phyloP scores from a whole-genome alignment of 2,329 filamentous ascomycete genomes.

The Stylonectria norvegica region DNA sequence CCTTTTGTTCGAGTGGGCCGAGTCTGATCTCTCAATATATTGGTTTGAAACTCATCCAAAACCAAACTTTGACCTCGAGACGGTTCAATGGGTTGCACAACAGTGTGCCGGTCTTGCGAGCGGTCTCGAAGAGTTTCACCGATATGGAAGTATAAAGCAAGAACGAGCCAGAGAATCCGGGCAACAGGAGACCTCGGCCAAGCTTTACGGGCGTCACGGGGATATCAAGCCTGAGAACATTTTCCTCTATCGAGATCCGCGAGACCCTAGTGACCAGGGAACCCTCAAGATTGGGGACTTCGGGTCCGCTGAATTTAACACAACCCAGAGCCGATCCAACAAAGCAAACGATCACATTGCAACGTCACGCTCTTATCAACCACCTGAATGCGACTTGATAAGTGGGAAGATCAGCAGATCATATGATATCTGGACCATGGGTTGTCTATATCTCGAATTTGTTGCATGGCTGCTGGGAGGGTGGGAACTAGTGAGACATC shows the following conservation, averaged over 20 bases:
- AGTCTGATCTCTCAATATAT: background rate
- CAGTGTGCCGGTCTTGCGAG: background rate
- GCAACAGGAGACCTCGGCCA: background rate
- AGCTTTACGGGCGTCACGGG: slow-evolving; percentile 11
- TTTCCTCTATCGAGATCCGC: slow-evolving; percentile 5
- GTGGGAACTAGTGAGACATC: slow-evolving; percentile 24
- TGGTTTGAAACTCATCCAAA: background rate
- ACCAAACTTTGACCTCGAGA: background rate
- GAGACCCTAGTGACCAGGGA: background rate
- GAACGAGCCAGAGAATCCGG: background rate
- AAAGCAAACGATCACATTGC: slow-evolving; percentile 3
- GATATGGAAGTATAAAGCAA: background rate
- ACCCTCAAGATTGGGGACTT: slow-evolving; percentile 11
- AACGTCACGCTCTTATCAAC: slow-evolving; percentile 5
- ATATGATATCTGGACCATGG: slow-evolving; percentile 17
- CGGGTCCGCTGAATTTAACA: slow-evolving; percentile 7
- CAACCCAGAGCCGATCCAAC: slow-evolving; percentile 3
- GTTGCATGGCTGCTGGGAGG: slow-evolving; percentile 12
- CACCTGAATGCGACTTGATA: slow-evolving; percentile 12
- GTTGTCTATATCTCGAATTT: slow-evolving; percentile 15
- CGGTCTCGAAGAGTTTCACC: background rate
- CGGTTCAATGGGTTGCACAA: background rate
- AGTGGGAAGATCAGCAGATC: slow-evolving; percentile 3
- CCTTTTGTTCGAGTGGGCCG: background rate
- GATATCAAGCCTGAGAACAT: slow-evolving; percentile 16